These are phyloP conservation scores for Haematococcus sp. DNA, from an alignment of 139 green algal genomes.

Conservation along the genomic window DNA sequence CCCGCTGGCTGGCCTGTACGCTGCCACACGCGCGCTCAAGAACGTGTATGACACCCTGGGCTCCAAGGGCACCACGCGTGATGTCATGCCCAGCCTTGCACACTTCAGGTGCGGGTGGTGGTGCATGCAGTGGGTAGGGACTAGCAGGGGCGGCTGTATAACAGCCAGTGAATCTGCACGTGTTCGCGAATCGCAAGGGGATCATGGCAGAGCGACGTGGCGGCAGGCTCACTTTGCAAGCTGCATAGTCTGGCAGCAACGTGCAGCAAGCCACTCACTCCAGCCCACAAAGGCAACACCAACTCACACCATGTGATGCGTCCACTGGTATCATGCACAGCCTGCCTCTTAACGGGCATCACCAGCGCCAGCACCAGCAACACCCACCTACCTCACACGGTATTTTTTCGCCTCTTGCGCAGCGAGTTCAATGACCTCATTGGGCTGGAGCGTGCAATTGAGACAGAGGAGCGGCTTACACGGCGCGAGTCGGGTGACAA, in stretches of 20 bases:
- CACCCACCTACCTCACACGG: too few species aligned
- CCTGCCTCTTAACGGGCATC: too few species aligned
- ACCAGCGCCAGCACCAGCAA: too few species aligned
- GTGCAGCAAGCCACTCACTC: too few species aligned
- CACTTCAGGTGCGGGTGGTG: slow-evolving; percentile 26
- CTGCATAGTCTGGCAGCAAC: too few species aligned
- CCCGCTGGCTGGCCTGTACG: slow-evolving; percentile 59
- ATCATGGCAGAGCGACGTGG: too few species aligned
- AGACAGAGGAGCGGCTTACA: slow-evolving; percentile 43
- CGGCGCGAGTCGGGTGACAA: slow-evolving; percentile 29
- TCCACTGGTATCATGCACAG: too few species aligned
- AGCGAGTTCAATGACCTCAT: slow-evolving; percentile 62
- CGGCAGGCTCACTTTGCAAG: too few species aligned
- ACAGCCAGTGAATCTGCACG: not conserved
- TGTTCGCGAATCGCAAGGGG: too few species aligned
- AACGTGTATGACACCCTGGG: slow-evolving; percentile 31
- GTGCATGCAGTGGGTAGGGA: not conserved
- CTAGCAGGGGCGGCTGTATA: not conserved
- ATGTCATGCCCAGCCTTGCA: slow-evolving; percentile 44
- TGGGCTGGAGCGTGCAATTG: slow-evolving; percentile 48
- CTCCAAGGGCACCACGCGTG: slow-evolving; percentile 47
- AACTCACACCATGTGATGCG: too few species aligned
- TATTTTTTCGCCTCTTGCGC: too few species aligned
- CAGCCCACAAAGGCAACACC: too few species aligned
- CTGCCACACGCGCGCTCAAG: slow-evolving; percentile 35